Percentiles rank a stretch among this genome's conserved stretches.
These are phyloP conservation scores for Xylaria sp. DNA, from an alignment of 2,329 filamentous ascomycete species.

Conservation along the genomic window DNA sequence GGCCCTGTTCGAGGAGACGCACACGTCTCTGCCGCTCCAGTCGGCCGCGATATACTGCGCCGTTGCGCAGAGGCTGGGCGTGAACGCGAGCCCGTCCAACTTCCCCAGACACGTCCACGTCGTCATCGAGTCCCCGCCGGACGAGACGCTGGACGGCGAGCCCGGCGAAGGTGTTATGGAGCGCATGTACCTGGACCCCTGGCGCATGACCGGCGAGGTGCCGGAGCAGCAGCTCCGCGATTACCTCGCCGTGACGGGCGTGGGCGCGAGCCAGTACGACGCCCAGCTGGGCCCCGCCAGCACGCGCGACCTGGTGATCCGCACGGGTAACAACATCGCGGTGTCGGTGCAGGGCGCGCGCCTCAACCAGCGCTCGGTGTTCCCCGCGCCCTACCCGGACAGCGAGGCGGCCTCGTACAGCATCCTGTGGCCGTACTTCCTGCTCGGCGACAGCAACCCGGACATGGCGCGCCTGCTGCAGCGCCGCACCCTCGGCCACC, in stretches of 20 bases:
- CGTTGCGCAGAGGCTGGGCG: constrained; percentile 57
- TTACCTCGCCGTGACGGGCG: constrained; percentile 4
- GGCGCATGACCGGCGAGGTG: constrained; percentile 12
- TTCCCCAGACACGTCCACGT: constrained; percentile 69
- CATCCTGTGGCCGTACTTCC: constrained; percentile 16
- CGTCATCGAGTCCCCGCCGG: constrained; percentile 48
- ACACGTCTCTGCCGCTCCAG: constrained; percentile 63
- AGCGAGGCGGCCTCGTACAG: constrained; percentile 18
- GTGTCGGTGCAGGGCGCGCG: constrained; percentile 55
- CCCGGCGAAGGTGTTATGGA: constrained; percentile 29
- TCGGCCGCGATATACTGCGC: constrained; percentile 69
- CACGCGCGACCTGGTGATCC: constrained; percentile 58
- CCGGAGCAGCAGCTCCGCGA: constrained; percentile 1
- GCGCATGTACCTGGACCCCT: constrained; percentile 61
- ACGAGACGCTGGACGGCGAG: constrained; percentile 35
- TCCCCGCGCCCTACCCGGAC: background rate
- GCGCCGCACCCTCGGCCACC: constrained; percentile 3
- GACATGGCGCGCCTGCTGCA: background rate
- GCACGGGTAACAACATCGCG: constrained; percentile 67
- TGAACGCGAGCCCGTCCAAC: constrained; percentile 65
- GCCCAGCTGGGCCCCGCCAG: constrained; percentile 54
- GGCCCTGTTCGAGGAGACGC: constrained; percentile 52
- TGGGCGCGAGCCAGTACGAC: background rate
- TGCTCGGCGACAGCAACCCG: constrained; percentile 11
- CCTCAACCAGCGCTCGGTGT: background rate